Conservation (phyloP, 768 basidiomycete species). For the Butyriboletus loyo region DNA sequence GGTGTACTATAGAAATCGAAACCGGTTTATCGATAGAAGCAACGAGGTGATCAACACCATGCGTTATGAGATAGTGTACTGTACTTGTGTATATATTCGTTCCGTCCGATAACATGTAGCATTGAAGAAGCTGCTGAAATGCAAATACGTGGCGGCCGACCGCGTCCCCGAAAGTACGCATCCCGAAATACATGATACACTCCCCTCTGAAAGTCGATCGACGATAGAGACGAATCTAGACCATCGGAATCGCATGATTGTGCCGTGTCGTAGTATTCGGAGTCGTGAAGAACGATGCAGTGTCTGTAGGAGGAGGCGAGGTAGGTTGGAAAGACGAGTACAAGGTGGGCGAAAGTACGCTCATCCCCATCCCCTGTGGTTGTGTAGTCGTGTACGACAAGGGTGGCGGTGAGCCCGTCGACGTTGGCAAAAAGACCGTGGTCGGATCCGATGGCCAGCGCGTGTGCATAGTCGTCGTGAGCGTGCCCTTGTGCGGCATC, state of each 20-base stretch:
- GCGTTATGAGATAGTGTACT: too few relatives aligned
- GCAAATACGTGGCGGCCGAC: too few relatives aligned
- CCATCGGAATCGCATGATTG: constrained; percentile 19
- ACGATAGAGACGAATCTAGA: constrained; percentile 2
- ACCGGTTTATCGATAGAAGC: too few relatives aligned
- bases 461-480: background rate
- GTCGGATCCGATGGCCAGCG: constrained; percentile 13
- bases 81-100: background rate
- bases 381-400: constrained; percentile 1
- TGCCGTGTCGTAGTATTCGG: background rate
- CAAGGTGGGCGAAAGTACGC: background rate
- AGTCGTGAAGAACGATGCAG: constrained; percentile 6
- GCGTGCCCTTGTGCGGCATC: background rate
- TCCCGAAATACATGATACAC: background rate
- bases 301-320: constrained; percentile 13
- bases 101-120: background rate
- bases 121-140: background rate
- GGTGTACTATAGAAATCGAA: too few relatives aligned
- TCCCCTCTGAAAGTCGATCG: too few relatives aligned
- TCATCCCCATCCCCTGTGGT: background rate
- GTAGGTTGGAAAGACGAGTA: background rate
- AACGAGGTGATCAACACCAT: too few relatives aligned
- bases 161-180: background rate
- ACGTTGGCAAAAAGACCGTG: background rate
- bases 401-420: background rate